Conservation (phyloP, 495 filamentous ascomycete species). For the Xylaria bambusicola region DNA sequence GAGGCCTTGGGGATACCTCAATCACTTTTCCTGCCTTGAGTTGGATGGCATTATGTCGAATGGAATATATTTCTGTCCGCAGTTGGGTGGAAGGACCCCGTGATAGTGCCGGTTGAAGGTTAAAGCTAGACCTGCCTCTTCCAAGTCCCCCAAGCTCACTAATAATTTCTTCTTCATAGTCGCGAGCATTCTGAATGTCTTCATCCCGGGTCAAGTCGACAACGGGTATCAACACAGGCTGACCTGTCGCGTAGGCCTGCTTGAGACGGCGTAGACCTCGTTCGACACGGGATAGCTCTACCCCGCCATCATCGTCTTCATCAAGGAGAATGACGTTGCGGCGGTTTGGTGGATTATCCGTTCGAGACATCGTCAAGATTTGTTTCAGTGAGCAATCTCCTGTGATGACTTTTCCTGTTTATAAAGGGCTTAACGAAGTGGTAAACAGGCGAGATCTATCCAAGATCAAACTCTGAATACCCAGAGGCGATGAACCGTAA, state of each 20-base stretch:
- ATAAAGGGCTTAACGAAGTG: too few species aligned
- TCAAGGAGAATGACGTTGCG: too few species aligned
- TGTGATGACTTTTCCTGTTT: too few species aligned
- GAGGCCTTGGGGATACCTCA: neutral
- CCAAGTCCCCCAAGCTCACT: neutral
- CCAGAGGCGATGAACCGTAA: too few species aligned
- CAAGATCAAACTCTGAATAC: too few species aligned
- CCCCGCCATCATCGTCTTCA: too few species aligned
- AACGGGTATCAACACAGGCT: neutral
- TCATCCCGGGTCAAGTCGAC: constrained; percentile 1
- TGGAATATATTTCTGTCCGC: neutral
- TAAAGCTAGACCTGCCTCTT: neutral
- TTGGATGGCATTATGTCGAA: neutral
- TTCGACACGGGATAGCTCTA: neutral
- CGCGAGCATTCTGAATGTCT: neutral
- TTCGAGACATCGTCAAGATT: too few species aligned
- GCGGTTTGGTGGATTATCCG: too few species aligned
- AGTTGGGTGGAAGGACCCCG: neutral
- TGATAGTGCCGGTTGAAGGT: neutral
- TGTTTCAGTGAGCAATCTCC: too few species aligned
- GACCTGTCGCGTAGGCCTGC: neutral
- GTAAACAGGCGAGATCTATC: too few species aligned
- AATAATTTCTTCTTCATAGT: neutral
- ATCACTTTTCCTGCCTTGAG: constrained; percentile 1
- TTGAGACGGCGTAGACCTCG: neutral